A percentile compares a stretch with the other conserved stretches of the same genome.
Evolutionary conservation across 352 stramenopile genomes (phyloP).

Genomic region (Halophytophthora polymorphica): DNA sequence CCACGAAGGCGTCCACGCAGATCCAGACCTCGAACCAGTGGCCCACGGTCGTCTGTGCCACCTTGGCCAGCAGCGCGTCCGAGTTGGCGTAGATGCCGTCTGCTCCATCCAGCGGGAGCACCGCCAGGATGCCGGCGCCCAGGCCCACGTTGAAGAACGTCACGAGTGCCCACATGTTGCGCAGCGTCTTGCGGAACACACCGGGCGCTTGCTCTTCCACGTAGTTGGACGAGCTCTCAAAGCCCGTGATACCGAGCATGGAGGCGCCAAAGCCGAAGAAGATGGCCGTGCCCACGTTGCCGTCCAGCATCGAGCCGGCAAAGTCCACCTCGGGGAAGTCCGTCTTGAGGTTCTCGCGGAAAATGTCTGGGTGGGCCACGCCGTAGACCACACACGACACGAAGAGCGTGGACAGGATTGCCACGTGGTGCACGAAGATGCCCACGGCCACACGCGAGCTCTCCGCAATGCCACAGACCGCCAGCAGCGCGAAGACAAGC

Average conservation of each 20-base stretch:
- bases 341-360: slow-evolving; percentile 62
- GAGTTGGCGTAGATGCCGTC: slow-evolving; percentile 55
- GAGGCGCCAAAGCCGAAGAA: slow-evolving; percentile 75
- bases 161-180: slow-evolving; percentile 80
- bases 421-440: slow-evolving; percentile 83
- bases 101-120: slow-evolving; percentile 59
- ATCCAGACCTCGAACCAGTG: slow-evolving; percentile 51
- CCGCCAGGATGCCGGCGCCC: slow-evolving; percentile 53
- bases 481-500: slow-evolving; percentile 74
- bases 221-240: slow-evolving; percentile 86
- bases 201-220: slow-evolving; percentile 81
- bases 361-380: slow-evolving; percentile 45
- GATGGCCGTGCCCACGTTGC: slow-evolving; percentile 40
- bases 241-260: slow-evolving; percentile 88
- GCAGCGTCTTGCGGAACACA: slow-evolving; percentile 70
- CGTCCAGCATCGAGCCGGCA: slow-evolving; percentile 34
- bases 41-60: slow-evolving; percentile 37
- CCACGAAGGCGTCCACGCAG: slow-evolving; percentile 83
- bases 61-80: slow-evolving; percentile 66
- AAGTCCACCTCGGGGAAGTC: slow-evolving; percentile 56
- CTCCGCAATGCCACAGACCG: slow-evolving; percentile 71
- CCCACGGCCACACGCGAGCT: slow-evolving; percentile 70
- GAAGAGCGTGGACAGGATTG: slow-evolving; percentile 54
- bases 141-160: slow-evolving; percentile 85
- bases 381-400: slow-evolving; percentile 51